These are phyloP conservation scores for Psophocarpus tetragonolobus DNA, from an alignment of 306 rosid genomes.

Conservation along the genomic window DNA sequence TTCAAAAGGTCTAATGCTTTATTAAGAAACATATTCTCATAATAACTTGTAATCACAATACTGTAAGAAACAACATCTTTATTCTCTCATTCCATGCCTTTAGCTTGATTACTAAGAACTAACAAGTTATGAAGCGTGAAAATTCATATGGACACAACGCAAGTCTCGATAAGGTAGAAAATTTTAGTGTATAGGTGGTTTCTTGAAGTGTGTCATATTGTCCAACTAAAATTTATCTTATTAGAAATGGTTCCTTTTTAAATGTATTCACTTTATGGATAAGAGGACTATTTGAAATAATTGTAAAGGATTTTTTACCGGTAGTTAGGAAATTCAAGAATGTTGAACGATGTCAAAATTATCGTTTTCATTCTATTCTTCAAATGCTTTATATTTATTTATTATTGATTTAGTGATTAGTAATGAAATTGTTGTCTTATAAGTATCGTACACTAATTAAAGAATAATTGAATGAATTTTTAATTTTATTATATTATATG, in stretches of 20 bases:
- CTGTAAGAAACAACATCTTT: too few species aligned
- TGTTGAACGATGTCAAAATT: background rate
- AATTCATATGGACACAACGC: background rate
- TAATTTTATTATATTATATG: background rate
- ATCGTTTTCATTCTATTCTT: background rate
- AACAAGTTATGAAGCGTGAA: background rate
- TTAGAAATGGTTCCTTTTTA: background rate
- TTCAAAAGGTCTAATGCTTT: too few species aligned
- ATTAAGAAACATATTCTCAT: too few species aligned
- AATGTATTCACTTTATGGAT: background rate
- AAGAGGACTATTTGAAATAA: background rate
- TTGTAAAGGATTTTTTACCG: background rate
- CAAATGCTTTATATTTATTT: background rate
- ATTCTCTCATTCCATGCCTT: background rate
- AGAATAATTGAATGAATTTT: too few species aligned
- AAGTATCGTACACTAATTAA: background rate
- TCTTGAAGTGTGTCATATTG: background rate
- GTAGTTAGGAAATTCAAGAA: background rate
- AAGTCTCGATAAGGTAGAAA: background rate
- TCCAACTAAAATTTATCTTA: background rate
- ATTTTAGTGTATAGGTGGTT: background rate
- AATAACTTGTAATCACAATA: too few species aligned
- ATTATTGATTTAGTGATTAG: background rate
- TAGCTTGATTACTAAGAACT: background rate
- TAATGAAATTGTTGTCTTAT: background rate